phyloP scores from a whole-genome alignment of 257 asterid genomes.

The Handroanthus guayacan region DNA sequence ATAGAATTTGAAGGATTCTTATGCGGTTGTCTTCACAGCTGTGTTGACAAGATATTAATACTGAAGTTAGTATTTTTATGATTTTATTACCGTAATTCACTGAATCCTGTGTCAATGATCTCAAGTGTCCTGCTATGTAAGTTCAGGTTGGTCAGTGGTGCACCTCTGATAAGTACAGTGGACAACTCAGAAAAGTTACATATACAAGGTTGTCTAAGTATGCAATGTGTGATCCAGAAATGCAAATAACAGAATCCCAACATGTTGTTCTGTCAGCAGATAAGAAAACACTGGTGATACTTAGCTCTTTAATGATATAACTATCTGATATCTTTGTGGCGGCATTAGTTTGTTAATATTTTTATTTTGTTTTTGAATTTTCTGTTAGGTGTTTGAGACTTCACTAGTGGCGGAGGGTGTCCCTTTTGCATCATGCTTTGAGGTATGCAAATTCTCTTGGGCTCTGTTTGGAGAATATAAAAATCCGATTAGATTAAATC shows the following conservation, averaged over 20 bases:
- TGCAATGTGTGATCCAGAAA: slow-evolving; percentile 98
- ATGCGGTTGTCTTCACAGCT: slow-evolving; percentile 6
- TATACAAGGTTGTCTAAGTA: slow-evolving; percentile 75
- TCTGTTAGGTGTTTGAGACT: slow-evolving; percentile 81
- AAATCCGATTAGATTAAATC: slow-evolving; percentile 17
- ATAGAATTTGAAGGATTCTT: not conserved
- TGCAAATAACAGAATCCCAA: slow-evolving; percentile 86
- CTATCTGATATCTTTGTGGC: not conserved
- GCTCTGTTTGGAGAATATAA: slow-evolving; percentile 27
- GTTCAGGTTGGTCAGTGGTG: slow-evolving; percentile 83
- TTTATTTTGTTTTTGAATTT: slow-evolving; percentile 29
- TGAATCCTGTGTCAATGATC: slow-evolving; percentile 25
- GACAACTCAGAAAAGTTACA: slow-evolving; percentile 85
- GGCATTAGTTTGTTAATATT: slow-evolving; percentile 18
- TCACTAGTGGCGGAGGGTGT: slow-evolving; percentile 91
- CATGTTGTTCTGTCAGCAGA: slow-evolving; percentile 74
- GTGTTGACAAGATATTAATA: not conserved
- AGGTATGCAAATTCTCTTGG: slow-evolving; percentile 55
- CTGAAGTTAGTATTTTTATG: slow-evolving; percentile 10
- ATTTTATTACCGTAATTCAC: slow-evolving; percentile 25
- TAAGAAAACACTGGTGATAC: slow-evolving; percentile 68
- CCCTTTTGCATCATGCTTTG: slow-evolving; percentile 94
- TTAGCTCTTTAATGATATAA: slow-evolving; percentile 15
- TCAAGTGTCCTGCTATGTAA: slow-evolving; percentile 37
- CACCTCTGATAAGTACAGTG: slow-evolving; percentile 78